Percentiles rank a stretch among this genome's conserved stretches.
Evolutionary conservation across 306 rosid genomes (phyloP).

Genomic region (Urtica urens): DNA sequence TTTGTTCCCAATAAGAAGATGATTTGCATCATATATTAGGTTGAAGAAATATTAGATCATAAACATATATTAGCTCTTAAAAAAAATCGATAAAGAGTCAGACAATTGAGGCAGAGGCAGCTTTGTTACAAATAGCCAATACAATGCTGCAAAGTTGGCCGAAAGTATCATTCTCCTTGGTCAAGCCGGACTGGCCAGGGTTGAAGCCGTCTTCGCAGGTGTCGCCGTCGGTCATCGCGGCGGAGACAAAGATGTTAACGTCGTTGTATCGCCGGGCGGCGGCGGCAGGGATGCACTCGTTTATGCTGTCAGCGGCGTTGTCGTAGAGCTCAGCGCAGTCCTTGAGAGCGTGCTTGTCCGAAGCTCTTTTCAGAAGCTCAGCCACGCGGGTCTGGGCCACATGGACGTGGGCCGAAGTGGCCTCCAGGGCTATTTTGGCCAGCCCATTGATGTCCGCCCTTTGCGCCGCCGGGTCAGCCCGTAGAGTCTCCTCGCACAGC

Average conservation of each 20-base stretch:
- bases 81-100: neutral
- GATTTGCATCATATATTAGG: too few species aligned
- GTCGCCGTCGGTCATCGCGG: slow-evolving; percentile 7
- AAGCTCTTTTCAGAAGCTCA: neutral
- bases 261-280: neutral
- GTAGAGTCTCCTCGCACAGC: neutral
- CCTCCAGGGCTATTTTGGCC: neutral
- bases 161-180: neutral
- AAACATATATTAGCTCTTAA: too few species aligned
- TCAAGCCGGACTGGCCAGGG: neutral
- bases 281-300: neutral
- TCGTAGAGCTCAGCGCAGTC: slow-evolving; percentile 6
- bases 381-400: neutral
- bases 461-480: neutral
- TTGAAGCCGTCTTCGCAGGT: slow-evolving; percentile 14
- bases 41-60: too few species aligned
- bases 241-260: slow-evolving; percentile 2
- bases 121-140: slow-evolving; percentile 9
- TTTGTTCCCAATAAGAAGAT: too few species aligned
- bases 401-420: neutral
- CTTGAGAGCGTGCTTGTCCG: neutral
- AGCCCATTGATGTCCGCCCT: neutral
- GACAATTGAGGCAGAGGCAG: neutral
- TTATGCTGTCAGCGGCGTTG: neutral
- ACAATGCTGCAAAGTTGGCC: slow-evolving; percentile 5